phyloP scores from a whole-genome alignment of 176 grass and related monocot species.

The Oryza meridionalis region DNA sequence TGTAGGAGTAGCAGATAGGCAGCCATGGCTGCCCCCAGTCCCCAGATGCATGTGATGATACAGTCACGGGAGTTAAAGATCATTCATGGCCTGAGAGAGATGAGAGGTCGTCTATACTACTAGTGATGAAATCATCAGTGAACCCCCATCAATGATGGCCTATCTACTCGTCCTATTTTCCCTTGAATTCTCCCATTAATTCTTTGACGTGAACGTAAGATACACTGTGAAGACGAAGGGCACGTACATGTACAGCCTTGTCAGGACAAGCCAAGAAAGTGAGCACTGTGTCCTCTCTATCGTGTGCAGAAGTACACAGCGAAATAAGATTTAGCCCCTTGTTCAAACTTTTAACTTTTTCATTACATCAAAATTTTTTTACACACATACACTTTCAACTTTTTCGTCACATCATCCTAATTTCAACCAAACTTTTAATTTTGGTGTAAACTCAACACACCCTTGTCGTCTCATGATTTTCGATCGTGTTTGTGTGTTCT shows the following conservation, averaged over 20 bases:
- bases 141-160: neutral
- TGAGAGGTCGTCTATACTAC: too few species aligned
- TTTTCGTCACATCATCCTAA: too few species aligned
- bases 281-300: neutral
- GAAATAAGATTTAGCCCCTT: neutral
- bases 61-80: neutral
- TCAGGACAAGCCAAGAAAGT: too few species aligned
- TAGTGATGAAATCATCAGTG: too few species aligned
- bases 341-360: too few species aligned
- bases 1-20: neutral
- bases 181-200: constrained; percentile 20
- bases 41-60: constrained; percentile 8
- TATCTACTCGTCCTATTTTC: neutral
- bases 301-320: neutral
- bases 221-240: neutral
- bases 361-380: too few species aligned
- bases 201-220: constrained; percentile 9
- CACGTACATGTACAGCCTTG: too few species aligned
- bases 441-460: too few species aligned
- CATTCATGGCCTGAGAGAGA: neutral
- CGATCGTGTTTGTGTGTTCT: neutral
- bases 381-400: too few species aligned
- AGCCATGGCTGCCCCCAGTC: neutral
- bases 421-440: too few species aligned
- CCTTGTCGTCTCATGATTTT: neutral